phyloP scores from a whole-genome alignment of 805 yeast species.

The Wickerhamiella domercqiae region DNA sequence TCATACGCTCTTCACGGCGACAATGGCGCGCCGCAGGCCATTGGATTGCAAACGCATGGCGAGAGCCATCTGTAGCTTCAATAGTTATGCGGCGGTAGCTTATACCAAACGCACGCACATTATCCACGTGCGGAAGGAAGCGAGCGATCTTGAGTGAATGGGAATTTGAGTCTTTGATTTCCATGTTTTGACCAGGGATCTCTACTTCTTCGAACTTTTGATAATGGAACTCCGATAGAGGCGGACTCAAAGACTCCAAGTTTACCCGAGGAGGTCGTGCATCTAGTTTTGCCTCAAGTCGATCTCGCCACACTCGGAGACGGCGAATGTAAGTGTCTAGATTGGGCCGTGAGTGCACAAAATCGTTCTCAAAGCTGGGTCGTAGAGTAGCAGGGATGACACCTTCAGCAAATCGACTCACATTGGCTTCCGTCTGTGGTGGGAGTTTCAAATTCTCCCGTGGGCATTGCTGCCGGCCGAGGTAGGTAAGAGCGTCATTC shows the following conservation, averaged over 20 bases:
- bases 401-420: constrained; percentile 80
- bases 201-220: constrained; percentile 96
- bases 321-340: constrained; percentile 74
- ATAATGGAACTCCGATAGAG: constrained; percentile 90
- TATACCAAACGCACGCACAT: constrained; percentile 77
- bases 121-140: constrained; percentile 74
- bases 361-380: constrained; percentile 82
- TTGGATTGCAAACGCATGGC: constrained; percentile 89
- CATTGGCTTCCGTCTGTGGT: constrained; percentile 76
- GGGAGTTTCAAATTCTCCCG: constrained; percentile 80
- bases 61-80: constrained; percentile 84
- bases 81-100: constrained; percentile 81
- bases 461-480: constrained; percentile 74
- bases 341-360: constrained; percentile 73
- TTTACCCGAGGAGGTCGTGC: constrained; percentile 66
- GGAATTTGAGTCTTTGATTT: constrained; percentile 74
- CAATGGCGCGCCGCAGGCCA: constrained; percentile 96
- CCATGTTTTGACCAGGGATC: constrained; percentile 88
- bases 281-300: constrained; percentile 83
- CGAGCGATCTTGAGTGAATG: constrained; percentile 89
- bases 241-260: constrained; percentile 84
- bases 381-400: constrained; percentile 78
- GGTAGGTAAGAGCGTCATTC: constrained; percentile 84
- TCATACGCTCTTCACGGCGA: constrained; percentile 86
- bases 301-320: constrained; percentile 80